Conservation (phyloP, 176 grass and related monocot genomes). For the Eremochloa ophiuroides region DNA sequence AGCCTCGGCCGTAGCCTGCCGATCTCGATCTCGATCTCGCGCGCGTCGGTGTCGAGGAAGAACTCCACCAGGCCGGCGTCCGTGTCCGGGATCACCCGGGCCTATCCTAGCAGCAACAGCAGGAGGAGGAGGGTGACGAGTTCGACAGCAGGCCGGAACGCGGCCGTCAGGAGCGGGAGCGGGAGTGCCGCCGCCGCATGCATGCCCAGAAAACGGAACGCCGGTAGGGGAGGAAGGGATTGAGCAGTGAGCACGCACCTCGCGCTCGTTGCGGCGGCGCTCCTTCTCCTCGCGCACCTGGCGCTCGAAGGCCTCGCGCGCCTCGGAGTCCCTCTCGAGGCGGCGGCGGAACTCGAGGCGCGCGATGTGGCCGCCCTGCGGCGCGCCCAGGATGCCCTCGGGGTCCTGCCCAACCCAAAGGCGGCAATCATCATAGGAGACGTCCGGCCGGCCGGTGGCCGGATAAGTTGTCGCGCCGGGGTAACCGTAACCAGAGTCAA, state of each 20-base stretch:
- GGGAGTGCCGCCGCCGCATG: no score
- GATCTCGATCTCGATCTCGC: conserved; percentile 89
- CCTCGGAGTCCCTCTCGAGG: conserved; percentile 65
- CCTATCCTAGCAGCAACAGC: conserved; percentile 23
- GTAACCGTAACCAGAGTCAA: no score
- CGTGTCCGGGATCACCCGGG: conserved; percentile 68
- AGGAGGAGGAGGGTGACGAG: no score
- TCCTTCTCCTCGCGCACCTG: conserved; percentile 74
- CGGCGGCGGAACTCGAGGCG: conserved; percentile 66
- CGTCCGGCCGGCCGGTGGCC: not conserved
- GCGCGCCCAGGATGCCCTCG: conserved; percentile 62
- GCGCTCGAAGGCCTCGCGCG: conserved; percentile 57
- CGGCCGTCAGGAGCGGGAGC: no score
- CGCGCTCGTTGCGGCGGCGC: conserved; percentile 58
- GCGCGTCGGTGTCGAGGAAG: conserved; percentile 91
- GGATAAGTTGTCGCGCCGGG: no score
- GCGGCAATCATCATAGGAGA: no score
- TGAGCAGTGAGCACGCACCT: conserved; percentile 6
- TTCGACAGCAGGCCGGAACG: no score
- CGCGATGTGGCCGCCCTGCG: conserved; percentile 69
- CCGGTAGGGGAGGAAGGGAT: no score
- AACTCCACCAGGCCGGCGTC: conserved; percentile 76
- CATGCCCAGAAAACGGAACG: not conserved
- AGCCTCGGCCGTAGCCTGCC: conserved; percentile 63
- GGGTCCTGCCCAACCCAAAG: conserved; percentile 45